A percentile compares a stretch with the other conserved stretches of the same genome.
phyloP scores from a whole-genome alignment of 805 yeast genomes.

The Teunomyces stri region DNA sequence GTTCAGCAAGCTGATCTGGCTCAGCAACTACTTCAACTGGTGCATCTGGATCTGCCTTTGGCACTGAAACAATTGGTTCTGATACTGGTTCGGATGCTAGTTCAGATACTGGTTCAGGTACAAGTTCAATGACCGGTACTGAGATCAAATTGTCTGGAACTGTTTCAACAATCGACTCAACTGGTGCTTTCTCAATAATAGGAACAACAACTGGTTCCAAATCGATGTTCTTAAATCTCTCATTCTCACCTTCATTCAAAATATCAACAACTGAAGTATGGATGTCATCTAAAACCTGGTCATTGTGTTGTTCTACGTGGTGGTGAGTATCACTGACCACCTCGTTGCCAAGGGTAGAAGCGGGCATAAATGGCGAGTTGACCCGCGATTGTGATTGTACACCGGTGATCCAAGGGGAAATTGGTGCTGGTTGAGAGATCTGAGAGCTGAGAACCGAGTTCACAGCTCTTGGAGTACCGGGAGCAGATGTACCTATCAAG shows the following conservation, averaged over 20 bases:
- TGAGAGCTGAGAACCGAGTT: conserved; percentile 21
- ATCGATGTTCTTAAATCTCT: neutral
- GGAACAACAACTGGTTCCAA: neutral
- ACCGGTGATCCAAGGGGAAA: conserved; percentile 42
- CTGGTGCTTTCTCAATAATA: neutral
- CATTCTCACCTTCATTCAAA: conserved; percentile 27
- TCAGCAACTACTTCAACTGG: neutral
- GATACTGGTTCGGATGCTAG: neutral
- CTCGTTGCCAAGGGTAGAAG: conserved; percentile 5
- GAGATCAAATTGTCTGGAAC: neutral
- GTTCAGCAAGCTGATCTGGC: conserved; percentile 2
- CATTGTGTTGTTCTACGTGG: conserved; percentile 12
- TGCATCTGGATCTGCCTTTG: neutral
- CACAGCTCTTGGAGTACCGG: conserved; percentile 28
- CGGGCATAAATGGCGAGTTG: conserved; percentile 39
- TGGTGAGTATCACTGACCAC: neutral
- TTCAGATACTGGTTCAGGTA: neutral
- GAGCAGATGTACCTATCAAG: conserved; percentile 19
- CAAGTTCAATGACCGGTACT: neutral
- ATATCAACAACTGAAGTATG: conserved; percentile 43
- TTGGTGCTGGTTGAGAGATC: conserved; percentile 35
- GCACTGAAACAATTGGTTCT: too few species aligned
- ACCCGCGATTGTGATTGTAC: conserved; percentile 35
- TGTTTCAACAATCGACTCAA: neutral
- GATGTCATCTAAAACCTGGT: conserved; percentile 34